Evolutionary conservation across 2,329 filamentous ascomycete species (phyloP), one percentile per base, ranked within the genome.

Genomic region (Colletotrichum neosansevieriae): DNA sequence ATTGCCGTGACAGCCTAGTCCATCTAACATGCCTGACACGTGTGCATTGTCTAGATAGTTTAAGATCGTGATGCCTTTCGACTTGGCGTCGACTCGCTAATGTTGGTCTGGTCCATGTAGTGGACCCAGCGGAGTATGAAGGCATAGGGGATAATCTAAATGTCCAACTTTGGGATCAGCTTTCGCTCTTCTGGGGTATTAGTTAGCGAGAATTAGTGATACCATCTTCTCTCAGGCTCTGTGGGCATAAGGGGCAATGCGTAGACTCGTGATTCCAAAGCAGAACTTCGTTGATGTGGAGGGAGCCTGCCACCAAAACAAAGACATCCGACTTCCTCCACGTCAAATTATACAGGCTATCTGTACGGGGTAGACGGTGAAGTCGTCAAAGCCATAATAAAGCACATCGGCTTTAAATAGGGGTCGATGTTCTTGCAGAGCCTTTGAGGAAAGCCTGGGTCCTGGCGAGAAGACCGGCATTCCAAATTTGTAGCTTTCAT

Each of bases 41-140:
- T 62, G 57, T 6, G 58, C 58, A 67, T 62, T 67, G 9, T 63
- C 50, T 57, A 1, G 13, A 36, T 32, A 1, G 17, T 2, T 21
- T 53, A 13, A 57, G 49, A 38, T 38, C 7, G 9, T 10, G 9
- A 13, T 38, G 34, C 12, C 34, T 13, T 38, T 11, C 12, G 13
- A n/a, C 15, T 15, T 29, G 4, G 10, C 15, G 6, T 5, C 40
- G 12, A 17, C 40, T 19, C 70, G 86, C 84, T 87, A 57, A 87
- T 79, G 62, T 87, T 87, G 3, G 82, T 77, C 70, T 87, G 84
- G 70, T 87, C 85, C 9, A 88, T 81, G 67, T 87, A 86, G 73
- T 87, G 88, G 58, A 84, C 81, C 82, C 85, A 88, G 69, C 87
- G 88, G 0, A 83, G 80, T 2, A 88, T 74, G 50, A 88, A 84